These are phyloP conservation scores for Delonix regia DNA, from an alignment of 306 rosid genomes.

Conservation along the genomic window DNA sequence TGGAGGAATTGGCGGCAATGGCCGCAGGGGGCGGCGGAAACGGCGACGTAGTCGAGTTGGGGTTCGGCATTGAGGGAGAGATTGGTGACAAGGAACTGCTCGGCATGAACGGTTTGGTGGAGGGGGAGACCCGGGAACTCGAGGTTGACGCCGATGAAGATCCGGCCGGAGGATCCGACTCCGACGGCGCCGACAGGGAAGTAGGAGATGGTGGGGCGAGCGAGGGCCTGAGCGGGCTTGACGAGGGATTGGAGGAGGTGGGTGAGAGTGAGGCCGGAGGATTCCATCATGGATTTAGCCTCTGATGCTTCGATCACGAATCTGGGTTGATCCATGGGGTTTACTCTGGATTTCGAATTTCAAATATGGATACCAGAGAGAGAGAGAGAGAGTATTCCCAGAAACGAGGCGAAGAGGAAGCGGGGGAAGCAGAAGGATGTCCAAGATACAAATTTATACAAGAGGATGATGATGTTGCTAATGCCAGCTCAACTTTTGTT, in stretches of 20 bases:
- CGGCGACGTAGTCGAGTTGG: slow-evolving; percentile 59
- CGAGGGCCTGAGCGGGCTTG: slow-evolving; percentile 57
- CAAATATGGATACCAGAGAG: too few species aligned
- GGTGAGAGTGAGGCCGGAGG: slow-evolving; percentile 37
- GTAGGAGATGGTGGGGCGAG: slow-evolving; percentile 82
- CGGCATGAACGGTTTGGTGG: slow-evolving; percentile 91
- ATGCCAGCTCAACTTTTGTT: too few species aligned
- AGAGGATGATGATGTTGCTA: too few species aligned
- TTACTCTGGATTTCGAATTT: too few species aligned
- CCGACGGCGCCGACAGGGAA: slow-evolving; percentile 85
- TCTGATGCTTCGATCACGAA: slow-evolving; percentile 72
- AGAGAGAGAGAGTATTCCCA: neutral
- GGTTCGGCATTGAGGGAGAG: slow-evolving; percentile 66
- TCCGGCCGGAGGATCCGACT: slow-evolving; percentile 70
- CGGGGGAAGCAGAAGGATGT: too few species aligned
- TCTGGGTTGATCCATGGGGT: slow-evolving; percentile 65
- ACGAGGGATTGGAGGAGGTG: slow-evolving; percentile 68
- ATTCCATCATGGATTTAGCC: slow-evolving; percentile 58
- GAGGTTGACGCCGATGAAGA: slow-evolving; percentile 85
- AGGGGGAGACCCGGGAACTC: slow-evolving; percentile 93
- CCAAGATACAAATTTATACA: neutral
- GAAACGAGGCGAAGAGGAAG: neutral
- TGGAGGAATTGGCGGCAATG: slow-evolving; percentile 96
- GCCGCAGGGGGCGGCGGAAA: slow-evolving; percentile 92
- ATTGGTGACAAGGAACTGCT: slow-evolving; percentile 85